Conservation (phyloP, 192 early-diverging fungal genomes). For the Endogone sp. region DNA sequence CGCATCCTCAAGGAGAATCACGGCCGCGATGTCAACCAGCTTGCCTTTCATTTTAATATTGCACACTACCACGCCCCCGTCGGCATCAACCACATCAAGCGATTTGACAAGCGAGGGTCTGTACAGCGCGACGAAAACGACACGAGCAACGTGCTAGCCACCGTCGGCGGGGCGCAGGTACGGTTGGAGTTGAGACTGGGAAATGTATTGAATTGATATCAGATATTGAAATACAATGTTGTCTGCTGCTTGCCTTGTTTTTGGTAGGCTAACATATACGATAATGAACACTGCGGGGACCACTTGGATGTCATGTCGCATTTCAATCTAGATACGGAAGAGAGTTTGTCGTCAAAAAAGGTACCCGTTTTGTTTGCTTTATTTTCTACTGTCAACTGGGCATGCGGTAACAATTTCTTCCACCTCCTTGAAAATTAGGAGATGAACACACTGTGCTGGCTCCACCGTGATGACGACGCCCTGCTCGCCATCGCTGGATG, state of each 20-base stretch:
- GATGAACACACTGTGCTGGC: constrained; percentile 70
- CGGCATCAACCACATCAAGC: constrained; percentile 50
- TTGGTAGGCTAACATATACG: constrained; percentile 84
- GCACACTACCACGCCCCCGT: constrained; percentile 47
- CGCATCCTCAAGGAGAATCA: constrained; percentile 93
- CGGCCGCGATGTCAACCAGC: constrained; percentile 64
- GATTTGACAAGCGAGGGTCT: constrained; percentile 68
- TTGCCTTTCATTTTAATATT: constrained; percentile 72
- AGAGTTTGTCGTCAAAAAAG: not conserved
- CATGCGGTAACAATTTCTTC: constrained; percentile 11
- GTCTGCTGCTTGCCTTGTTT: not conserved
- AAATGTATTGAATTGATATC: constrained; percentile 24
- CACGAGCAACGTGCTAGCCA: constrained; percentile 72
- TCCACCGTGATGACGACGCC: constrained; percentile 62
- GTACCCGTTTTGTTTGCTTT: not conserved
- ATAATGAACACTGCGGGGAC: constrained; percentile 92
- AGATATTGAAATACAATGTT: not conserved
- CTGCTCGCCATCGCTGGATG: constrained; percentile 65
- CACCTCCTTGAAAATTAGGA: constrained; percentile 13
- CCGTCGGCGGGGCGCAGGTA: constrained; percentile 66
- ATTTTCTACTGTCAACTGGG: constrained; percentile 1
- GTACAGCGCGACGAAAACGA: constrained; percentile 60
- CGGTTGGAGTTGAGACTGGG: too few relatives aligned
- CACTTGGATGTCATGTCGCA: constrained; percentile 95
- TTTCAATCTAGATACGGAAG: constrained; percentile 51